A percentile compares a stretch with the other conserved stretches of the same genome.
These are phyloP conservation scores for Ramaria sp. DNA, from an alignment of 768 basidiomycete species.

Conservation along the genomic window DNA sequence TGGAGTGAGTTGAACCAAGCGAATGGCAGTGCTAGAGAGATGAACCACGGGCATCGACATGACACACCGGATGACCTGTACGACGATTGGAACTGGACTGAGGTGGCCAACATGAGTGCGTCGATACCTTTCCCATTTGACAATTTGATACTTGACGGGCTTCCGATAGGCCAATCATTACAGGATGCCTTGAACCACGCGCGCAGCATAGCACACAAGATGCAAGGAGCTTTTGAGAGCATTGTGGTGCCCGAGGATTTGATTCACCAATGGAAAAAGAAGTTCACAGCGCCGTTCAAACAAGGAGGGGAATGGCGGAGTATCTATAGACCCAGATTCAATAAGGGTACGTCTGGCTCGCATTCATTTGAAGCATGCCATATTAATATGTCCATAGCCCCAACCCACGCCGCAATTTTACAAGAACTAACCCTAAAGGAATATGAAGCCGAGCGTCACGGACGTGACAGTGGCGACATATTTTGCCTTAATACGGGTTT, in stretches of 20 bases:
- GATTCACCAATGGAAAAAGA: background rate
- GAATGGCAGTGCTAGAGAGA: too few relatives aligned
- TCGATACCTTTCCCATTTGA: too few relatives aligned
- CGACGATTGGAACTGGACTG: too few relatives aligned
- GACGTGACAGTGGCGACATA: background rate
- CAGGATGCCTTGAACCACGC: background rate
- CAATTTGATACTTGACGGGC: background rate
- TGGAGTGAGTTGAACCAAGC: too few relatives aligned
- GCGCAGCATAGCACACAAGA: background rate
- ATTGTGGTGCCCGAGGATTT: background rate
- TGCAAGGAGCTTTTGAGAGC: background rate
- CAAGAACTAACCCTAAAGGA: background rate
- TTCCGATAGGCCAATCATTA: background rate
- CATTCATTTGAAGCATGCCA: background rate
- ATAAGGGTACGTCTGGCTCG: background rate
- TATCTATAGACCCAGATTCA: background rate
- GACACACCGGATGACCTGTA: too few relatives aligned
- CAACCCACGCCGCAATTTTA: background rate
- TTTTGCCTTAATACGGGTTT: background rate
- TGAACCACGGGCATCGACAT: too few relatives aligned
- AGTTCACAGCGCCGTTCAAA: background rate
- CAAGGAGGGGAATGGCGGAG: background rate
- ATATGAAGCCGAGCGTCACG: background rate
- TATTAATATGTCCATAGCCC: background rate
- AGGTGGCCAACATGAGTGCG: too few relatives aligned